These are phyloP conservation scores for Xylariaceae sp. DNA, from an alignment of 2,329 filamentous ascomycete genomes.

Conservation along the genomic window DNA sequence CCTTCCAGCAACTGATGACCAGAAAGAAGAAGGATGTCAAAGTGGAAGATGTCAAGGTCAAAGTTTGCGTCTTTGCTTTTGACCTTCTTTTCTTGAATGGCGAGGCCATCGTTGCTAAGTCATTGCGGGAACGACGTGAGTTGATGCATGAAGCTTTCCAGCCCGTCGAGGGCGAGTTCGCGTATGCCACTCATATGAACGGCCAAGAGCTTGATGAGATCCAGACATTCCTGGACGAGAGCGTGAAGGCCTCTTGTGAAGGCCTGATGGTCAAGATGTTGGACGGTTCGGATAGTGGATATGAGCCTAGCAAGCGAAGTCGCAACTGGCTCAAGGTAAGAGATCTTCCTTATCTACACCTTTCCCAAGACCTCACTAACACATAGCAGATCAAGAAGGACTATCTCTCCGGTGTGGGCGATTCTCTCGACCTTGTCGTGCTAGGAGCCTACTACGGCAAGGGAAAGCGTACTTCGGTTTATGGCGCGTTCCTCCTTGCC, in stretches of 20 bases:
- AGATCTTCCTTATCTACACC: slow-evolving; percentile 1
- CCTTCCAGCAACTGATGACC: slow-evolving; percentile 98
- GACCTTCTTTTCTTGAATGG: slow-evolving; percentile 93
- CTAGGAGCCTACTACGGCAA: slow-evolving; percentile 91
- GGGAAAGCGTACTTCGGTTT: slow-evolving; percentile 92
- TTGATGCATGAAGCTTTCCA: slow-evolving; percentile 70
- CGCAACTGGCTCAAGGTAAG: slow-evolving; percentile 95
- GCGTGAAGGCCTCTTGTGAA: slow-evolving; percentile 92
- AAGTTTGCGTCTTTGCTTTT: slow-evolving; percentile 96
- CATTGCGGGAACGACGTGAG: slow-evolving; percentile 77
- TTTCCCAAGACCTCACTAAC: slow-evolving; percentile 19
- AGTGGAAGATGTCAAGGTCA: slow-evolving; percentile 89
- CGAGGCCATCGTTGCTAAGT: slow-evolving; percentile 80
- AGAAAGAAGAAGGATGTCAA: slow-evolving; percentile 97
- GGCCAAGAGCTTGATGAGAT: slow-evolving; percentile 91
- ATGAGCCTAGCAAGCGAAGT: slow-evolving; percentile 92
- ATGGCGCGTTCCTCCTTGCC: slow-evolving; percentile 91
- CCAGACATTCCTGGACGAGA: slow-evolving; percentile 86
- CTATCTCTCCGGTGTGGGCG: slow-evolving; percentile 88
- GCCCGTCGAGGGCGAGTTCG: slow-evolving; percentile 82
- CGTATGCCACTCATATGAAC: slow-evolving; percentile 82
- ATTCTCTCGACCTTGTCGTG: slow-evolving; percentile 94
- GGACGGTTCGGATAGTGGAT: slow-evolving; percentile 85
- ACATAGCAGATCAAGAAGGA: slow-evolving; percentile 82
- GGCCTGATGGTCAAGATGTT: slow-evolving; percentile 99